Base-by-base conservation (phyloP, 2,329 filamentous ascomycete genomes). In the Xylaria sp. region DNA sequence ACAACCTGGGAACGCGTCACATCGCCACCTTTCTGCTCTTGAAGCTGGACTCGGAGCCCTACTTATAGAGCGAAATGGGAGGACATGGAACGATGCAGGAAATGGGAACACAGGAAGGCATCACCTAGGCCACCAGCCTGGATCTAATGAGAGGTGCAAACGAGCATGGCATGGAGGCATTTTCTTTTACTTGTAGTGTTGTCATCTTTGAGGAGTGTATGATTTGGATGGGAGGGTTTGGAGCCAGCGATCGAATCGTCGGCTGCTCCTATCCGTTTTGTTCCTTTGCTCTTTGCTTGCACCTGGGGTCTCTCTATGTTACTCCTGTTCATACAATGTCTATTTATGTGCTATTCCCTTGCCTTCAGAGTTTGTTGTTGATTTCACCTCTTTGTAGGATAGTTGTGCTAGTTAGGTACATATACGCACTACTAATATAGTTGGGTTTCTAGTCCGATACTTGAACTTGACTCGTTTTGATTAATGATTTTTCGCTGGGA, bases 41-140 rank as follows among this genome's bases (percentile, higher is more conserved):
- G 73, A 76, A 71, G 76, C 75, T 76, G 75, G 76, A 73, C 76
- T 77, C 73, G 70, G 75, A 76, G 75, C 75, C 60, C 61, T 50
- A 62, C 73, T 74, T 71, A 70, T 69, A 75, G 73, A 74, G 73
- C 72, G 65, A 61, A 69, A 58, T 41, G 57, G 61, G 50, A 52
- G 41, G 46, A 52, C 55, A 43, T 45, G 50, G 41, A 50, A 50
- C 30, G 36, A 39, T 48, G 56, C 59, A 25, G 60, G 55, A 45
- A 30, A 32, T 23, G 39, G 30, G 53, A 58, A 58, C 39, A 32
- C 23, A n/a, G n/a, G 36, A 2, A 34, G 32, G 55, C 34, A 46
- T 46, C 50, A 34, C 20, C 50, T 23, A 36, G 50, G 50, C n/a
- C 18, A 23, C 8, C 9, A 23, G 32, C 45, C 66, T 62, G 25